A percentile compares a stretch with the other conserved stretches of the same genome.
These are phyloP conservation scores for Dipodascus geniculatus DNA, from an alignment of 805 yeast species.

Conservation along the genomic window DNA sequence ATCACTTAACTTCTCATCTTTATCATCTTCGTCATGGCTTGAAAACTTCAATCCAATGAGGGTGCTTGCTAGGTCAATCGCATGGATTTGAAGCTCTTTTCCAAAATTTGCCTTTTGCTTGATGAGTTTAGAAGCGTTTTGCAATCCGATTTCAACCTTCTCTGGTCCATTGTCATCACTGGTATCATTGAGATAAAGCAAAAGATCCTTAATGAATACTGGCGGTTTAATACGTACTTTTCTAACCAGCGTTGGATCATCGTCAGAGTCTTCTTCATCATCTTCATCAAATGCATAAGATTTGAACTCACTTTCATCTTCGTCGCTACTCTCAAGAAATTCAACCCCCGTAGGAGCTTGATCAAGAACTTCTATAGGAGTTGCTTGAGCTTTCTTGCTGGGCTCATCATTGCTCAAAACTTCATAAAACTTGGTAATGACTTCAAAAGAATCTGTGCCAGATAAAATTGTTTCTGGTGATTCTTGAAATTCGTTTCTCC, in stretches of 20 bases:
- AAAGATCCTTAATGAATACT: constrained; percentile 61
- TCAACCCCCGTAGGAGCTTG: constrained; percentile 20
- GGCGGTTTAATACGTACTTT: constrained; percentile 35
- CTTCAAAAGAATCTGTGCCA: no score
- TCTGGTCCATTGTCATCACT: constrained; percentile 34
- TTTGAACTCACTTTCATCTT: constrained; percentile 18
- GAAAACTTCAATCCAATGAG: constrained; percentile 45
- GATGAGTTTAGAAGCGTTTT: constrained; percentile 45
- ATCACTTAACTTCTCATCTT: constrained; percentile 50
- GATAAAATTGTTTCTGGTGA: no score
- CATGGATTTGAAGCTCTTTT: constrained; percentile 47
- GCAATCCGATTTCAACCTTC: constrained; percentile 39
- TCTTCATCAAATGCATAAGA: constrained; percentile 21
- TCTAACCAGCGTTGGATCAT: constrained; percentile 30
- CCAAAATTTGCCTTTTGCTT: constrained; percentile 51
- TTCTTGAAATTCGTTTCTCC: constrained; percentile 9
- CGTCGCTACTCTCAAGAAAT: constrained; percentile 22
- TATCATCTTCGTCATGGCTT: constrained; percentile 48
- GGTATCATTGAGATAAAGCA: constrained; percentile 41
- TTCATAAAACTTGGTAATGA: constrained; percentile 6
- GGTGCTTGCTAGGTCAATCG: constrained; percentile 39
- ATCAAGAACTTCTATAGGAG: constrained; percentile 17
- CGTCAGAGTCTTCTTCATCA: constrained; percentile 34
- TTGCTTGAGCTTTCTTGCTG: constrained; percentile 16
- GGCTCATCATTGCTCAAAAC: constrained; percentile 7